Evolutionary conservation across 169 alveolate species (phyloP), one percentile per base, ranked within the genome.

Genomic region (Toxoplasma gondii): DNA sequence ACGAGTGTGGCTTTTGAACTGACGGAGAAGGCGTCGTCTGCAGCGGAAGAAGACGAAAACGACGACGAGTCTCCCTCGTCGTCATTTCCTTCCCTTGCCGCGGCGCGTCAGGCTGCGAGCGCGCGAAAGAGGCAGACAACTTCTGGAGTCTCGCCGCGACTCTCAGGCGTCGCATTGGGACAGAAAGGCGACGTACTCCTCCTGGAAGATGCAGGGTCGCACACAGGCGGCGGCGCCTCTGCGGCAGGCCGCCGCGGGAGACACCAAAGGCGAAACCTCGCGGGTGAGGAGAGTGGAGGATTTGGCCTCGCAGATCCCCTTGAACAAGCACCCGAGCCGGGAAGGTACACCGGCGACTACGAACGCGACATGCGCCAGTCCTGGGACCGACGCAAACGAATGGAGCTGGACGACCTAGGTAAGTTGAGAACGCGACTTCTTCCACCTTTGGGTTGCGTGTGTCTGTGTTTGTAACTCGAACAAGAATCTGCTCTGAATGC

Each of bases 331-430:
- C 49, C 39, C 7, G 86, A 78, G 45, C 49, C 39, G n/a, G 86
- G 86, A 2, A 19, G 1, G 39, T 38, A 38, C 86, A 29, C 45
- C 2, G 86, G 86, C 49, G 49, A n/a, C 39, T 38, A 17, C 45
- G 86, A 82, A 36, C 53, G 90, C 53, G 90, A 82, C 38, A 38
- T 82, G 69, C n/a, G 67, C n/a, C 44, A 38, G 69, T 82, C 90
- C 34, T 82, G 90, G 90, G 67, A 82, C 67, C 22, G 90, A 10
- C 90, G 67, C 19, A 38, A 82, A 41, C 27, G 90, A 2, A 82
- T 82, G 90, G 69, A 82, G 36, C 67, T 82, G 17, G 90, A 82
- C 9, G 90, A 82, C 34, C 90, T 82, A 34, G 44, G 90, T 43
- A 31, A 82, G 86, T 22, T 70, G 67, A 53, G 19, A 53, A 53